A percentile compares a stretch with the other conserved stretches of the same genome.
These are phyloP conservation scores for Cladosporium sp. DNA, from an alignment of 2,329 filamentous ascomycete species.

Conservation along the genomic window DNA sequence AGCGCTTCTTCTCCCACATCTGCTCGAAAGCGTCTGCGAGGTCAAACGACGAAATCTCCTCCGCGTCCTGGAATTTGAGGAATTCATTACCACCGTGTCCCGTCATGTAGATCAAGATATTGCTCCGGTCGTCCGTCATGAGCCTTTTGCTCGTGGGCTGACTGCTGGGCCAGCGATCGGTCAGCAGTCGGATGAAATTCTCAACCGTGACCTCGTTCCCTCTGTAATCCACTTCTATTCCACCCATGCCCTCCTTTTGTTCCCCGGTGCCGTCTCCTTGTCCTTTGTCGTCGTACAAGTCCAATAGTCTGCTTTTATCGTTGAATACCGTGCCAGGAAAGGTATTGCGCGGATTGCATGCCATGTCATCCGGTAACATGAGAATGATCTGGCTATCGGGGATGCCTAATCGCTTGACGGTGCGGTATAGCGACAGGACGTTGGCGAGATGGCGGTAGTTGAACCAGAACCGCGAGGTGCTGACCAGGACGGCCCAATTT, in stretches of 20 bases:
- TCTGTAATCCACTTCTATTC: constrained; percentile 94
- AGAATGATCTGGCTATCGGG: constrained; percentile 99
- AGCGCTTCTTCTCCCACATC: constrained; percentile 99
- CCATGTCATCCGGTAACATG: constrained; percentile 99
- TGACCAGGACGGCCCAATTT: constrained; percentile 99
- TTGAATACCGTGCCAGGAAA: constrained; percentile 98
- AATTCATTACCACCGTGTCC: constrained; percentile 98
- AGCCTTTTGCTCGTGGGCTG: constrained; percentile 93
- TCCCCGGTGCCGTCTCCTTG: constrained; percentile 18
- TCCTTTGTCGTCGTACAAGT: constrained; percentile 78
- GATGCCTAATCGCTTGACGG: constrained; percentile 95
- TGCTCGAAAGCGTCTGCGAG: constrained; percentile 96
- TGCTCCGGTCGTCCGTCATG: constrained; percentile 90
- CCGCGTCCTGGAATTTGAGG: constrained; percentile 95
- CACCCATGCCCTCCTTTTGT: constrained; percentile 28
- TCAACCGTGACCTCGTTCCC: constrained; percentile 99
- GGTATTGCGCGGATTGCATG: constrained; percentile 96
- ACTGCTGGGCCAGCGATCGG: constrained; percentile 88
- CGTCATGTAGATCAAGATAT: constrained; percentile 99
- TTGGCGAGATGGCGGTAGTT: constrained; percentile 99
- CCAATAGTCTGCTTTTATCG: constrained; percentile 91
- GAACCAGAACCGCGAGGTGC: constrained; percentile 99
- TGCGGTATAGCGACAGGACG: constrained; percentile 94
- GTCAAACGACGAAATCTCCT: constrained; percentile 96
- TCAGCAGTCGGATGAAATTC: constrained; percentile 94